Conservation (phyloP, 768 basidiomycete genomes). For the Lanmaoa rubissima region DNA sequence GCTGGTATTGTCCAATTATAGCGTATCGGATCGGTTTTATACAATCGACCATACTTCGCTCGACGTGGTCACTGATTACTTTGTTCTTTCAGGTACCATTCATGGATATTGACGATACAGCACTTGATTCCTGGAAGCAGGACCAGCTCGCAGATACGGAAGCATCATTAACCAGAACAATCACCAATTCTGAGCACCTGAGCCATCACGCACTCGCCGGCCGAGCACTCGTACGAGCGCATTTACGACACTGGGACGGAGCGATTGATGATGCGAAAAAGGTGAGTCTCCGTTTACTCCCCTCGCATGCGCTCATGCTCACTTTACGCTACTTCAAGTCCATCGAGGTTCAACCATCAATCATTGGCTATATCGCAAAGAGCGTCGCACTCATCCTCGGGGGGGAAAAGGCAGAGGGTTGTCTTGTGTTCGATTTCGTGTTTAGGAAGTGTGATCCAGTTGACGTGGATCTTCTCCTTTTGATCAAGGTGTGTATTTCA, state of each 20-base stretch:
- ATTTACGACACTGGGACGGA: not conserved
- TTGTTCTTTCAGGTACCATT: not conserved
- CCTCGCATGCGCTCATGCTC: not conserved
- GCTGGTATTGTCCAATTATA: not conserved
- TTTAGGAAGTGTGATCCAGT: not conserved
- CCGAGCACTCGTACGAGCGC: constrained; percentile 6
- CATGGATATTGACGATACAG: not conserved
- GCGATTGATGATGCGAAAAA: constrained; percentile 3
- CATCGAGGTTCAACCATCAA: not conserved
- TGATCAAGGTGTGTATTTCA: constrained; percentile 1
- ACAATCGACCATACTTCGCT: not conserved
- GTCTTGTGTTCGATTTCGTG: constrained; percentile 1
- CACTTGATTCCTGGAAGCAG: not conserved
- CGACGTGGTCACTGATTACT: fast-evolving
- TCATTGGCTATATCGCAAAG: constrained; percentile 5
- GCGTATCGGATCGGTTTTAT: not conserved
- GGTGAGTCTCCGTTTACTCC: not conserved
- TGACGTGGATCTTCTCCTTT: not conserved
- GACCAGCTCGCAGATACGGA: not conserved
- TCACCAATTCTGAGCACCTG: not conserved
- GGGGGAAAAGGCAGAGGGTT: not conserved
- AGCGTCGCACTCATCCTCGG: not conserved
- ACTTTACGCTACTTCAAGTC: not conserved
- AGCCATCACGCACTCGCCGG: not conserved
- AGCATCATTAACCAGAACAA: not conserved